phyloP scores from a whole-genome alignment of 2,329 filamentous ascomycete species.

The Fusarium sp. region DNA sequence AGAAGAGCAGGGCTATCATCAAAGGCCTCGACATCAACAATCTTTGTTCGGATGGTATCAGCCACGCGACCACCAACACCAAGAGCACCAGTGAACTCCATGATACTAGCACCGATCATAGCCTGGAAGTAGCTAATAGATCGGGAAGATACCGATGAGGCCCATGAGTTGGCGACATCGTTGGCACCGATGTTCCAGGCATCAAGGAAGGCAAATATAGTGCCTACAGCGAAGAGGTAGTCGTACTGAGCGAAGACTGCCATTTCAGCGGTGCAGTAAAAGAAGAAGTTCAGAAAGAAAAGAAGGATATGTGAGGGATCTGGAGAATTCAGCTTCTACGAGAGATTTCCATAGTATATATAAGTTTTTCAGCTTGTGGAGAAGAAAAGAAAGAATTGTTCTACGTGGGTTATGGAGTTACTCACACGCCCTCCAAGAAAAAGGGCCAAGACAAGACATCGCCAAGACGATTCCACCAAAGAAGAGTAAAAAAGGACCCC shows the following conservation, averaged over 20 bases:
- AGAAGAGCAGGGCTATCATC: conserved; percentile 61
- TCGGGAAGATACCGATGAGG: conserved; percentile 77
- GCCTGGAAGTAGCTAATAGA: conserved; percentile 72
- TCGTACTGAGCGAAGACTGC: conserved; percentile 62
- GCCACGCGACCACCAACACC: conserved; percentile 71
- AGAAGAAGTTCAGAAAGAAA: background rate
- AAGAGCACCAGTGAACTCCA: conserved; percentile 72
- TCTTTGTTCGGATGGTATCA: conserved; percentile 70
- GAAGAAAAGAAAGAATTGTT: conserved; percentile 4
- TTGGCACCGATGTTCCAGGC: conserved; percentile 73
- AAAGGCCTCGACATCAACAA: conserved; percentile 64
- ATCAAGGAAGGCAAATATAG: conserved; percentile 74
- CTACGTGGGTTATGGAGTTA: background rate
- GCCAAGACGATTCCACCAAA: conserved; percentile 21
- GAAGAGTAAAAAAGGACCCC: conserved; percentile 2
- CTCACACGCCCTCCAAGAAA: conserved; percentile 15
- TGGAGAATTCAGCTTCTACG: conserved; percentile 12
- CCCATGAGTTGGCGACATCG: conserved; percentile 83
- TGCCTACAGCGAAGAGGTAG: conserved; percentile 73
- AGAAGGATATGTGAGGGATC: conserved; percentile 5
- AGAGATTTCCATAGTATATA: conserved; percentile 26
- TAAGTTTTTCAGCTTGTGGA: conserved; percentile 6
- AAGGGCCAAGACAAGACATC: conserved; percentile 16
- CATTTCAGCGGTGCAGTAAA: conserved; percentile 29
- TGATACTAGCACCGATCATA: conserved; percentile 67